Evolutionary conservation across 208 protist genomes (phyloP).

Genomic region (Leishmania braziliensis): DNA sequence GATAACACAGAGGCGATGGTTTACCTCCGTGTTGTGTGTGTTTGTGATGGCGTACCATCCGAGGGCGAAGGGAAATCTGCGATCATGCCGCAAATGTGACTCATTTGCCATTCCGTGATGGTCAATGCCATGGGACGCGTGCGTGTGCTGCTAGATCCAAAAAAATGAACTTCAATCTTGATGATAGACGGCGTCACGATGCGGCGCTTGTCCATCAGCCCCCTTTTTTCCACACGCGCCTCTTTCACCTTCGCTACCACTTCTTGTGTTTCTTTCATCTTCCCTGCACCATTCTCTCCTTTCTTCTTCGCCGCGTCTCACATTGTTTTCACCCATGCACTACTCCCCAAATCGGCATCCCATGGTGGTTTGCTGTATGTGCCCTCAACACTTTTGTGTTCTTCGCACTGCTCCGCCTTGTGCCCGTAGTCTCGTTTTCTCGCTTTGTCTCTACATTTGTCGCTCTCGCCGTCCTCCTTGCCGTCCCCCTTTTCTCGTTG

Average conservation of each 20-base stretch:
- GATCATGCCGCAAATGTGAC: no score
- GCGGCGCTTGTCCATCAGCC: not conserved
- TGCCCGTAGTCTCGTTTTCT: not conserved
- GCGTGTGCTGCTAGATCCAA: not conserved
- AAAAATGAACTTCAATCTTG: not conserved
- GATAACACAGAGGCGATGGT: no score
- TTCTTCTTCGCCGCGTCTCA: not conserved
- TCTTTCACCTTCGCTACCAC: not conserved
- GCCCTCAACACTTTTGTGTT: not conserved
- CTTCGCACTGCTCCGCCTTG: not conserved
- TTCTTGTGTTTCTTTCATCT: not conserved
- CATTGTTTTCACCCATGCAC: not conserved
- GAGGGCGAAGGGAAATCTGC: not conserved
- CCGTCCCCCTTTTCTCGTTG: not conserved
- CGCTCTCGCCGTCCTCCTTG: not conserved
- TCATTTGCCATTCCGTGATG: not conserved
- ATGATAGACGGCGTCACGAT: not conserved
- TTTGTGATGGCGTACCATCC: not conserved
- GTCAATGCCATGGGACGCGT: not conserved
- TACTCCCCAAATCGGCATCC: not conserved
- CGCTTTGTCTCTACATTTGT: not conserved
- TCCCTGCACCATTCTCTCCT: not conserved
- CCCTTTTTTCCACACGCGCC: not conserved
- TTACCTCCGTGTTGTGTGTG: not conserved
- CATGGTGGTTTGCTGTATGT: not conserved